phyloP scores from a whole-genome alignment of 2,329 filamentous ascomycete species.

The Orbilia blumenaviensis region DNA sequence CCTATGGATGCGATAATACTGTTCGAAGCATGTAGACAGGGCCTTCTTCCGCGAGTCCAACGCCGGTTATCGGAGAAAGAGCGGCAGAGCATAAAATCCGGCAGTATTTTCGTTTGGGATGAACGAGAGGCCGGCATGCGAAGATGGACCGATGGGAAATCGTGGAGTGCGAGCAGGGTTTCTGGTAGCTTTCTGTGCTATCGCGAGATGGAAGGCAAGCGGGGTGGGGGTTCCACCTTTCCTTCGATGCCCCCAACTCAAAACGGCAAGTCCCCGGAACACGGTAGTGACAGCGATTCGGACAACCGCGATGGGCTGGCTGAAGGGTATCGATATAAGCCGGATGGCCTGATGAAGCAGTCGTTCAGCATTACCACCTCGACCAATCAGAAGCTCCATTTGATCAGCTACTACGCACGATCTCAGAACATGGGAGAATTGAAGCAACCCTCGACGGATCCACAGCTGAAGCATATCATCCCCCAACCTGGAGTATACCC shows the following conservation, averaged over 20 bases:
- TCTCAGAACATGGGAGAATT: conserved; percentile 69
- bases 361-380: conserved; percentile 98
- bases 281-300: conserved; percentile 80
- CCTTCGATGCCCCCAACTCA: conserved; percentile 63
- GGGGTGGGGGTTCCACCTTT: conserved; percentile 77
- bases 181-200: conserved; percentile 98
- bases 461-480: conserved; percentile 79
- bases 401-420: conserved; percentile 95
- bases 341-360: conserved; percentile 98
- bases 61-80: conserved; percentile 95
- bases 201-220: conserved; percentile 98
- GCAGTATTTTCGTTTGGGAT: conserved; percentile 99
- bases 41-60: conserved; percentile 89
- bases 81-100: conserved; percentile 91
- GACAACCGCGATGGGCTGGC: conserved; percentile 76
- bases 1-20: conserved; percentile 95
- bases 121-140: conserved; percentile 98
- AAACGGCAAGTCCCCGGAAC: conserved; percentile 82
- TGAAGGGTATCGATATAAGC: conserved; percentile 93
- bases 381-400: conserved; percentile 86
- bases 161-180: conserved; percentile 96
- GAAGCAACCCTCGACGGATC: conserved; percentile 82
- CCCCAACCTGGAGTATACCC: conserved; percentile 96
- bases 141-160: conserved; percentile 98
- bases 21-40: conserved; percentile 95